A percentile compares a stretch with the other conserved stretches of the same genome.
These are phyloP conservation scores for Sporothrix protearum DNA, from an alignment of 2,329 filamentous ascomycete genomes.

Conservation along the genomic window DNA sequence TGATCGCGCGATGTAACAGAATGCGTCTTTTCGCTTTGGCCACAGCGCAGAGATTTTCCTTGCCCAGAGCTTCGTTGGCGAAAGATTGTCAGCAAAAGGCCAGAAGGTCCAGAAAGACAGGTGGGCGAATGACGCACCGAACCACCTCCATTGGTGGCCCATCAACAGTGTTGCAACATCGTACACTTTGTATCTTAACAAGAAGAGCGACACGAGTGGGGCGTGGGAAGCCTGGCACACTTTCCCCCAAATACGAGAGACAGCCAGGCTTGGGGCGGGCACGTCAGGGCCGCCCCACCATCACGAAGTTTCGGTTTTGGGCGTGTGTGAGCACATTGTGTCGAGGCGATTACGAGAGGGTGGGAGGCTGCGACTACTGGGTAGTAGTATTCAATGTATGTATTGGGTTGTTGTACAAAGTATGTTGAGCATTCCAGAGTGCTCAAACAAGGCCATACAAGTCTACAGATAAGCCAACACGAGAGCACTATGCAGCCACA, in stretches of 20 bases:
- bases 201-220: background rate
- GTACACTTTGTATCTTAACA: background rate
- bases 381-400: too few species aligned
- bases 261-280: background rate
- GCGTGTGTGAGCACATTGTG: slow-evolving; percentile 7
- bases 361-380: background rate
- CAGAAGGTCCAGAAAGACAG: background rate
- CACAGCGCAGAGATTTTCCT: slow-evolving; percentile 11
- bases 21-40: background rate
- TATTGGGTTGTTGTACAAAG: too few species aligned
- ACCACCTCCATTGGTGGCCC: background rate
- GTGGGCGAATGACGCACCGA: slow-evolving; percentile 4
- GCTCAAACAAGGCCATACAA: slow-evolving; percentile 1
- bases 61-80: background rate
- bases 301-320: slow-evolving; percentile 9
- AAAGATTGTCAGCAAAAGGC: background rate
- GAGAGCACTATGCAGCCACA: background rate
- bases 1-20: slow-evolving; percentile 19
- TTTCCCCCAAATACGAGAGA: background rate
- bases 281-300: slow-evolving; percentile 3
- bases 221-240: slow-evolving; percentile 1
- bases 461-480: slow-evolving; percentile 1
- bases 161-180: background rate
- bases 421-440: too few species aligned
- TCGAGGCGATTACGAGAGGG: background rate